Evolutionary conservation across 2,329 filamentous ascomycete species (phyloP).

Genomic region (Sporothrix protearum): DNA sequence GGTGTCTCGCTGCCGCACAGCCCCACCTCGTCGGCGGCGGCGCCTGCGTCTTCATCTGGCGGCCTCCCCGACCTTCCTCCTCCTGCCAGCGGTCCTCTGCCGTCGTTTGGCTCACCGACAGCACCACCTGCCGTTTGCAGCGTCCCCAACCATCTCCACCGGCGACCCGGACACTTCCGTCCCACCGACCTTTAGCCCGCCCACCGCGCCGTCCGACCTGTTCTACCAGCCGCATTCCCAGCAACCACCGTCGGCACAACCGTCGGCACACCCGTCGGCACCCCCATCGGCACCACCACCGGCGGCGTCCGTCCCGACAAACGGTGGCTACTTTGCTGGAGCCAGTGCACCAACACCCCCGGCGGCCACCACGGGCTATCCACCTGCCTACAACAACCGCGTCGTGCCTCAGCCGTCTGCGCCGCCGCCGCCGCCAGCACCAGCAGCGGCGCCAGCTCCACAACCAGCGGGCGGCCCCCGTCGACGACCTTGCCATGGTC

Average conservation of each 20-base stretch:
- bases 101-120: background rate
- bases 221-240: constrained; percentile 33
- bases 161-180: background rate
- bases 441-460: constrained; percentile 2
- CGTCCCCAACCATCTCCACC: constrained; percentile 24
- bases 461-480: constrained; percentile 27
- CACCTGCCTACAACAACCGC: background rate
- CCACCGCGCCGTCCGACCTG: constrained; percentile 29
- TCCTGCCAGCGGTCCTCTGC: background rate
- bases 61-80: background rate
- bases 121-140: background rate
- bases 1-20: constrained; percentile 39
- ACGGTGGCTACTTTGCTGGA: constrained; percentile 5
- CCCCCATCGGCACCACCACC: background rate
- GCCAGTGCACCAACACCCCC: background rate
- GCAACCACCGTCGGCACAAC: constrained; percentile 29
- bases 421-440: background rate
- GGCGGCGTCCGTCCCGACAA: background rate
- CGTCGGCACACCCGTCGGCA: constrained; percentile 32
- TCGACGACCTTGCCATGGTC: constrained; percentile 67
- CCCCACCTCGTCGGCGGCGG: constrained; percentile 37
- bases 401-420: constrained; percentile 1
- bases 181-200: constrained; percentile 23
- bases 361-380: background rate
- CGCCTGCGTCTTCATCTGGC: constrained; percentile 25